Evolutionary conservation across 2,329 filamentous ascomycete genomes (phyloP).

Genomic region (Arthrobotrys iridis): DNA sequence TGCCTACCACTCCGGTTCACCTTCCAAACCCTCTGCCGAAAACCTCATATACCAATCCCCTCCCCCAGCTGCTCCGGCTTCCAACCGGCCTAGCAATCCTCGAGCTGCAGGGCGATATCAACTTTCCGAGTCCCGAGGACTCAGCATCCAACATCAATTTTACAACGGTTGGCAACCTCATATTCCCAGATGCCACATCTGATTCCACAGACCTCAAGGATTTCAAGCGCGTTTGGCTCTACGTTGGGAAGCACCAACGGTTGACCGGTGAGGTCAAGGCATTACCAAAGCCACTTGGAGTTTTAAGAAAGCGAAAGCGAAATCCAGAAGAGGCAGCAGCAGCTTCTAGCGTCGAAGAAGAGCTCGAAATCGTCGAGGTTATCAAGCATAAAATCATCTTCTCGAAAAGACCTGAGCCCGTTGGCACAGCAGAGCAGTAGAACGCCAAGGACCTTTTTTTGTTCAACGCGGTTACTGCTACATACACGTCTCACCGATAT

Average conservation of each 20-base stretch:
- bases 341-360: conserved; percentile 57
- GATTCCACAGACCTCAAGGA: conserved; percentile 60
- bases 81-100: conserved; percentile 88
- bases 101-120: conserved; percentile 91
- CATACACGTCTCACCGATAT: neutral
- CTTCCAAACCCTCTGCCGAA: conserved; percentile 13
- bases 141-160: conserved; percentile 57
- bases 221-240: conserved; percentile 86
- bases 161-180: conserved; percentile 75
- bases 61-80: conserved; percentile 86
- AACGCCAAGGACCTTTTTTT: neutral
- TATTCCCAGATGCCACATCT: conserved; percentile 72
- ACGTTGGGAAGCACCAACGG: conserved; percentile 87
- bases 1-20: conserved; percentile 41
- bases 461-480: conserved; percentile 24
- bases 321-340: neutral
- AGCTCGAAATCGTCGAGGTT: conserved; percentile 86
- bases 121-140: conserved; percentile 68
- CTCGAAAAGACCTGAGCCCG: conserved; percentile 85
- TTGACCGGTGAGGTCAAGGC: conserved; percentile 92
- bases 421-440: conserved; percentile 65
- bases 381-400: conserved; percentile 89
- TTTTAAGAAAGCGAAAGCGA: conserved; percentile 71
- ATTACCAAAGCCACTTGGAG: conserved; percentile 77
- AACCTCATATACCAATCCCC: conserved; percentile 65